phyloP scores from a whole-genome alignment of 805 yeast genomes.

The Saccharomycopsis vini region DNA sequence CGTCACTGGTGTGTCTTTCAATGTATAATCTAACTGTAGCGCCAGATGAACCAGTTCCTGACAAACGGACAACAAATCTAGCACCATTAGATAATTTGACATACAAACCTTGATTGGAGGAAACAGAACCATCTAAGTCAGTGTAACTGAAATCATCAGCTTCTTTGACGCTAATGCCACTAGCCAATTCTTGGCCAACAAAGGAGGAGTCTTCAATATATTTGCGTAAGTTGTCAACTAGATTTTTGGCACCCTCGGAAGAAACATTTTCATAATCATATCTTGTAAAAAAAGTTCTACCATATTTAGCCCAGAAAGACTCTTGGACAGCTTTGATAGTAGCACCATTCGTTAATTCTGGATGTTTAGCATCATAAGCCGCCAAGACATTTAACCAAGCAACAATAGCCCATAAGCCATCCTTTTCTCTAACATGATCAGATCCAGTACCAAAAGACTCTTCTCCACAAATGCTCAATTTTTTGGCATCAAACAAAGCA shows the following conservation, averaged over 20 bases:
- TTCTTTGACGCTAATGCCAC: conserved; percentile 49
- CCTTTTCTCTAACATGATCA: conserved; percentile 90
- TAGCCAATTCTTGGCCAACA: conserved; percentile 43
- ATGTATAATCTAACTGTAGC: conserved; percentile 91
- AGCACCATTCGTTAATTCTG: conserved; percentile 41
- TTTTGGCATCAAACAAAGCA: conserved; percentile 86
- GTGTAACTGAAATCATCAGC: conserved; percentile 89
- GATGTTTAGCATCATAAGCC: conserved; percentile 56
- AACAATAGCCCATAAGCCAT: conserved; percentile 94
- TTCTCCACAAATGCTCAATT: conserved; percentile 94
- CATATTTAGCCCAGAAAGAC: conserved; percentile 84
- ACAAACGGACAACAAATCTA: conserved; percentile 79
- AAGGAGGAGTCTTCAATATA: conserved; percentile 32
- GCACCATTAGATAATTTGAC: conserved; percentile 75
- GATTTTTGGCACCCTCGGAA: conserved; percentile 61
- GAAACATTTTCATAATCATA: conserved; percentile 86
- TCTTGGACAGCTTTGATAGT: conserved; percentile 74
- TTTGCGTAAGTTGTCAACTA: conserved; percentile 45
- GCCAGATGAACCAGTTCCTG: conserved; percentile 97
- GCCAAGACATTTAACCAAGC: conserved; percentile 97
- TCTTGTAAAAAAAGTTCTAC: conserved; percentile 94
- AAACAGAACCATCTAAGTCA: conserved; percentile 88
- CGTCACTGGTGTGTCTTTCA: conserved; percentile 69
- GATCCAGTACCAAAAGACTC: conserved; percentile 98
- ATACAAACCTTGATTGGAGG: conserved; percentile 79